Evolutionary conservation across 208 protist genomes (phyloP).

Genomic region (Trypanosoma rangeli): DNA sequence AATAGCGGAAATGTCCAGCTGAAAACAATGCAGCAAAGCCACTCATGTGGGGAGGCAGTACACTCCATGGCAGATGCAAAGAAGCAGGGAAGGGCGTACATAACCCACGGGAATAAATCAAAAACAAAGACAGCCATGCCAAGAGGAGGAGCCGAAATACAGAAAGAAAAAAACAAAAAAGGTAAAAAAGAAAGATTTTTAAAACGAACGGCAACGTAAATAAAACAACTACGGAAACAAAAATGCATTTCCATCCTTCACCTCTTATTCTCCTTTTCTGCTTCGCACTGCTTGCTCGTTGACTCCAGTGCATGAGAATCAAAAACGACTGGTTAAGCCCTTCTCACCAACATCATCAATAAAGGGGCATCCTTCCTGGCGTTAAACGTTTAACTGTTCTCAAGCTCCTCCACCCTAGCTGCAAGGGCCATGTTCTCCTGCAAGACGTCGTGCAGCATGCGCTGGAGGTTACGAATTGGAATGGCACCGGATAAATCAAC

Average conservation of each 20-base stretch:
- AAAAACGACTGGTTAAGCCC: not conserved
- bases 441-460: slow-evolving; percentile 62
- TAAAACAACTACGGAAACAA: slow-evolving; percentile 3
- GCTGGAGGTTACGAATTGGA: slow-evolving; percentile 54
- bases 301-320: not conserved
- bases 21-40: not conserved
- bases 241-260: not conserved
- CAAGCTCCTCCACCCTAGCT: slow-evolving; percentile 38
- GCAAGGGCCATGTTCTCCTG: slow-evolving; percentile 57
- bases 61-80: not conserved
- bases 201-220: not conserved
- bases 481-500: slow-evolving; percentile 24
- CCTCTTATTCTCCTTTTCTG: not conserved
- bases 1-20: not conserved
- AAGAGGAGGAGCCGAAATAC: not conserved
- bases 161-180: not conserved
- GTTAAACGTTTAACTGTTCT: not conserved
- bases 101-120: not conserved
- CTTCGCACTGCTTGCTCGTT: not conserved
- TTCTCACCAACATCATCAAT: not conserved
- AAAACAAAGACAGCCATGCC: not conserved
- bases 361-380: not conserved
- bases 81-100: not conserved
- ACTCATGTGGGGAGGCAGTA: not conserved
- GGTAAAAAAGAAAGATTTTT: not conserved